Base-by-base conservation (phyloP, 306 rosid species). In the Arachis hypogaea region DNA sequence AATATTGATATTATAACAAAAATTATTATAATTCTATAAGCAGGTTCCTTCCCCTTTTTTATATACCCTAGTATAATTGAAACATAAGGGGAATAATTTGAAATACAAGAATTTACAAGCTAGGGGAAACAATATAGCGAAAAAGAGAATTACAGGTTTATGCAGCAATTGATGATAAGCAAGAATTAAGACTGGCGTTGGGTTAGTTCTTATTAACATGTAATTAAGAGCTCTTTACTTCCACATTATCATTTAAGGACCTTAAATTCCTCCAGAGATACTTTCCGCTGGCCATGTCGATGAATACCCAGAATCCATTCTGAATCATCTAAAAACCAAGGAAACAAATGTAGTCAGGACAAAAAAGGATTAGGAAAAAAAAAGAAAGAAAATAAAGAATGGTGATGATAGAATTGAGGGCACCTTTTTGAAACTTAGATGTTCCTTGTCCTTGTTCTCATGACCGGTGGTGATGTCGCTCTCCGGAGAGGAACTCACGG, bases 201-300 rank as follows among this genome's bases (percentile, higher is more conserved):
- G 30, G 3, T n/a, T n/a, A 61, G 70, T 42, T 12, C 41, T 65
- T 11, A 63, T 1, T 47, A 45, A 33, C 38, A 33, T 4, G 4
- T 2, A 33, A 33, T 73, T 71, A 83, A 38, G 64, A 68, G 73
- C 76, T 72, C 76, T 78, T 80, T 8, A 63, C 52, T 72, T 72
- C 64, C 9, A 54, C 77, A 16, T 42, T 10, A n/a, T 61, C 66
- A 70, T 77, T 81, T 62, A 29, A 63, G 56, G 80, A 72, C 59
- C 51, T 85, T 61, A 89, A 59, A 77, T 88, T 81, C 84, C 87
- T 85, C 98, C 98, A 92, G 6, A 88, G 77, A 60, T 84, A 92
- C 76, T 78, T 86, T 68, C 92, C 98, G 55, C 94, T 90, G 68
- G 92, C 94, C 98, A 88, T 88, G 80, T 92, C 96, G 11, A 90